Percentiles rank a stretch among this genome's conserved stretches.
Evolutionary conservation across 202 grass and related monocot species (phyloP).

Genomic region (Hordeum pubiflorum): DNA sequence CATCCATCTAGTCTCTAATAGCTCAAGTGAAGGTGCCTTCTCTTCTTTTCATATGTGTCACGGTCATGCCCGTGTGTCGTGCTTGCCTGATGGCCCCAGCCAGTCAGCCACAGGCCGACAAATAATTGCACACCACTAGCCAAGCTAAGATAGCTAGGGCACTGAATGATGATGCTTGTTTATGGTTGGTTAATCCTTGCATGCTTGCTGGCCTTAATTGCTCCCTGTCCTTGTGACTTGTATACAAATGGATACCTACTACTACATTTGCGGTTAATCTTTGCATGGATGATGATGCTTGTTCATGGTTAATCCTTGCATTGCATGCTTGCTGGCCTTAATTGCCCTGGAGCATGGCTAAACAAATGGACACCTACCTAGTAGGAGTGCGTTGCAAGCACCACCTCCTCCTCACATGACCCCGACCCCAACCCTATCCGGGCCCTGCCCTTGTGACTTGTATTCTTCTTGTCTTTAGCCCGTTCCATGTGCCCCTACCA

Average conservation of each 20-base stretch:
- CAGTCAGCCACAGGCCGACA: not conserved
- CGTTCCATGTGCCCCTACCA: slow-evolving; percentile 44
- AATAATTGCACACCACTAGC: not conserved
- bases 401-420: slow-evolving; percentile 29
- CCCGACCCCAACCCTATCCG: not conserved
- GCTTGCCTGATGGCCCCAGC: not conserved
- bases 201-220: slow-evolving; percentile 23
- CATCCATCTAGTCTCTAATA: not conserved
- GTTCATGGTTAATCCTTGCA: not conserved
- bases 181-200: slow-evolving; percentile 16
- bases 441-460: slow-evolving; percentile 24
- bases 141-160: not conserved
- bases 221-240: not conserved
- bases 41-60: slow-evolving; percentile 36
- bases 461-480: slow-evolving; percentile 41
- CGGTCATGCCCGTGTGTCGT: not conserved
- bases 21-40: not conserved
- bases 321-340: too few relatives aligned
- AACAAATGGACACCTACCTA: too few relatives aligned
- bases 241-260: slow-evolving; percentile 11
- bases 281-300: slow-evolving; percentile 21
- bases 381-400: slow-evolving; percentile 22
- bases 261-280: too few relatives aligned
- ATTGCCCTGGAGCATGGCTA: too few relatives aligned
- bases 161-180: slow-evolving; percentile 27